phyloP scores from a whole-genome alignment of 495 filamentous ascomycete species.

The Xylaria telfairii region DNA sequence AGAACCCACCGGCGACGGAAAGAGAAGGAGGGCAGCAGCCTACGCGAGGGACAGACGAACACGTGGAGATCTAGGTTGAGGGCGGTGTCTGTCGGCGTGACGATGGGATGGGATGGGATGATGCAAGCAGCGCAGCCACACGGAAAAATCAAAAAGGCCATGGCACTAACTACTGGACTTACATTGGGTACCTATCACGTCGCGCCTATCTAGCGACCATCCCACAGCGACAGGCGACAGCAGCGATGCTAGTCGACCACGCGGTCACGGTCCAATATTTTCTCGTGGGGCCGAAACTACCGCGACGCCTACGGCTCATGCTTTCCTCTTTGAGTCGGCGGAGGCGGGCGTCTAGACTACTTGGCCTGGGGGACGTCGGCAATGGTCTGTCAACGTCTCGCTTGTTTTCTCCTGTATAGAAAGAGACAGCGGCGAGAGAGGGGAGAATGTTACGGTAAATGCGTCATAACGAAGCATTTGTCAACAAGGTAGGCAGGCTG shows the following conservation, averaged over 20 bases:
- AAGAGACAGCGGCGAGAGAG: not conserved
- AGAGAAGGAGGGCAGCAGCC: not conserved
- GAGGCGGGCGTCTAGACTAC: not conserved
- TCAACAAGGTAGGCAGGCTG: conserved; percentile 12
- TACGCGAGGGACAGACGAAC: conserved; percentile 9
- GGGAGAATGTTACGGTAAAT: not conserved
- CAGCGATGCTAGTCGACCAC: conserved; percentile 20
- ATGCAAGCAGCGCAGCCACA: conserved; percentile 15
- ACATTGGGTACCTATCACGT: not conserved
- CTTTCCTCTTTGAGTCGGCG: conserved; percentile 11
- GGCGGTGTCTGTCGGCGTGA: conserved; percentile 8
- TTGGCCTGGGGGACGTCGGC: not conserved
- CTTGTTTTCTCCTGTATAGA: conserved; percentile 14
- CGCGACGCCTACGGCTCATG: not conserved
- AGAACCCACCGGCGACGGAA: not conserved
- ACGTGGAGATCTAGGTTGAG: conserved; percentile 18
- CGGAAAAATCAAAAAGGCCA: not conserved
- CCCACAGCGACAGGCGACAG: not conserved
- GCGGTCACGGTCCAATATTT: conserved; percentile 11
- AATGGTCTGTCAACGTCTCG: not conserved
- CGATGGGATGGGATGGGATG: not conserved
- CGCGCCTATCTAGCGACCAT: conserved; percentile 11
- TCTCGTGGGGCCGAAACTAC: conserved; percentile 16
- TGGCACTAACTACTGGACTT: too few relatives aligned
- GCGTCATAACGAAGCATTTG: conserved; percentile 2